Evolutionary conservation across 140 eudicot genomes (phyloP).

Genomic region (Ambrosia hybrid): DNA sequence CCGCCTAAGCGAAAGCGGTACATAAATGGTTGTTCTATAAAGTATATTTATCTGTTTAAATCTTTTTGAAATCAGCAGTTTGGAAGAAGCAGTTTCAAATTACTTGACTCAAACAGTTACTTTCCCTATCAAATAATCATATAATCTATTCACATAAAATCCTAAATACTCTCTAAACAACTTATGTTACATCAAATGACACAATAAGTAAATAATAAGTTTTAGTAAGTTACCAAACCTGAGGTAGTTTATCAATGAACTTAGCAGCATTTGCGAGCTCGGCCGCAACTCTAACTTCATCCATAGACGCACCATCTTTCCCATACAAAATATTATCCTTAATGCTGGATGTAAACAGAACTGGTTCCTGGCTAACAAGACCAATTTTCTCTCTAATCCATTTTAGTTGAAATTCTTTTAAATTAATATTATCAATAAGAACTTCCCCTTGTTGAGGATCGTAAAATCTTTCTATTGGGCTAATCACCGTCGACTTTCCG

Average conservation of each 20-base stretch:
- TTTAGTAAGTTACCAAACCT: conserved; percentile 35
- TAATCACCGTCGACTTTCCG: conserved; percentile 76
- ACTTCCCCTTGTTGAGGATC: conserved; percentile 65
- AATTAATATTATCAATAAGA: conserved; percentile 58
- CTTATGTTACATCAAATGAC: background rate
- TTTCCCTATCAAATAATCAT: background rate
- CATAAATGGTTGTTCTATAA: no score
- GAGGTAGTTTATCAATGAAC: conserved; percentile 65
- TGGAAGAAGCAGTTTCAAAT: background rate
- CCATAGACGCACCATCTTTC: conserved; percentile 74
- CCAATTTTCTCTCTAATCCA: conserved; percentile 87
- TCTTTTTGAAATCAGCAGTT: background rate
- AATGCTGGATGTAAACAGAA: conserved; percentile 71
- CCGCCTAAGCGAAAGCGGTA: no score
- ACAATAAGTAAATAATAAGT: background rate
- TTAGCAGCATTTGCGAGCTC: conserved; percentile 85
- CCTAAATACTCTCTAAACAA: background rate
- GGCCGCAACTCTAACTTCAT: conserved; percentile 66
- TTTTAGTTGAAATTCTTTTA: conserved; percentile 57
- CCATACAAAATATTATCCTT: conserved; percentile 84
- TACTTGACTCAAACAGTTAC: background rate
- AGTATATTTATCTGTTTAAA: background rate
- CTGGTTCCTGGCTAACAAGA: conserved; percentile 92
- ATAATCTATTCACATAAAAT: background rate
- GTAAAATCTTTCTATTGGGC: conserved; percentile 49